Base-by-base conservation (phyloP, 192 early-diverging fungal species). In the Radiomyces spectabilis region DNA sequence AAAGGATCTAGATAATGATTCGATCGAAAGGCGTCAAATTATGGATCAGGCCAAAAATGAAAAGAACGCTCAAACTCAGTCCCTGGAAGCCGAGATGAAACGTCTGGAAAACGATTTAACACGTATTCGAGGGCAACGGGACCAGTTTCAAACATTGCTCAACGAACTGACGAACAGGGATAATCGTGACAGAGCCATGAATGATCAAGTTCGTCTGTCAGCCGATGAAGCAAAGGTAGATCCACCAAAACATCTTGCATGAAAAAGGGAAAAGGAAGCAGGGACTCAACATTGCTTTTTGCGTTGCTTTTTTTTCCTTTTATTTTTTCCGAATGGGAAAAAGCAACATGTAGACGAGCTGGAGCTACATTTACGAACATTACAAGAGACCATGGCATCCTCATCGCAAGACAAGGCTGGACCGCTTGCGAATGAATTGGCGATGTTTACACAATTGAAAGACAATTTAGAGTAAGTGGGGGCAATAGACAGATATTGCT, bases 111-210 rank as follows among this genome's bases (percentile, higher is more conserved):
- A 43, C 22, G 81, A 83, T 41, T 45, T 83, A 19, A 63, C 66
- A 5, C 72, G 79, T 7, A 76, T 82, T 37, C 62, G 77, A 26
- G 55, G 67, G 31, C 77, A 79, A 41, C 65, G 75, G 44, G 79
- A 82, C 42, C 63, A 63, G 48, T 66, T 77, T 16, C 77, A 79
- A 59, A 55, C 58, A 25, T 53, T 69, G 41, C 59, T 75, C 7
- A 66, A 72, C 35, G 72, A 74, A 10, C 51, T 48, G 12, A 37
- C 15, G 22, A 7, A 25, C 8, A 46, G 42, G 16, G 45, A 55
- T 16, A 29, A 25, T 9, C 13, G 30, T 15, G 29, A 41, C 24
- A 54, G 38, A 27, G 52, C 53, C 21, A 33, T 10, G 0, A 41
- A 49, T 2, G 38, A 41, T 12, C 31, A 62, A 19, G 30, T 62